These are phyloP conservation scores for Oryza glumipatula DNA, from an alignment of 176 grass and related monocot genomes.

Conservation along the genomic window DNA sequence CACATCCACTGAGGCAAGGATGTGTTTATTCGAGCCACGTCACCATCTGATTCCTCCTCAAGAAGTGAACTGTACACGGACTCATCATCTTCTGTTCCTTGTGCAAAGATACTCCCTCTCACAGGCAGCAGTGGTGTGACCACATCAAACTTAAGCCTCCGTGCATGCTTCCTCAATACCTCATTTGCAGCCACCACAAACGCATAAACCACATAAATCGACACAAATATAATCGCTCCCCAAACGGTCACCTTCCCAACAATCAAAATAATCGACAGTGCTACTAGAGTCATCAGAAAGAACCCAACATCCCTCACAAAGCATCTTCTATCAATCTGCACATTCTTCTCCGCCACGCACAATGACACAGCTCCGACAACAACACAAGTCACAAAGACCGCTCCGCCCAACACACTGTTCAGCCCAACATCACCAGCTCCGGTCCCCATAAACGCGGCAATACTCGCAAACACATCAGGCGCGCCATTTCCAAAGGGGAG, in stretches of 20 bases:
- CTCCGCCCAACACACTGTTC: conserved; percentile 92
- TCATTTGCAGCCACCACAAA: conserved; percentile 92
- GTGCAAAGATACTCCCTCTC: conserved; percentile 81
- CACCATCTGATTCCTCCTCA: conserved; percentile 63
- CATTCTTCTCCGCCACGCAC: conserved; percentile 82
- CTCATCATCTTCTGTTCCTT: conserved; percentile 66
- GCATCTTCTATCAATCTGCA: conserved; percentile 89
- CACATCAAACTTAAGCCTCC: conserved; percentile 79
- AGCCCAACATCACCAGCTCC: conserved; percentile 85
- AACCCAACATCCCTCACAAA: conserved; percentile 91
- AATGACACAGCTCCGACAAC: conserved; percentile 84
- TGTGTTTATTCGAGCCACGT: conserved; percentile 48
- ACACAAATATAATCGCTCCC: conserved; percentile 86
- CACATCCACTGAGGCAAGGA: conserved; percentile 99
- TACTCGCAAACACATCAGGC: conserved; percentile 94
- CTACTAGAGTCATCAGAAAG: conserved; percentile 71
- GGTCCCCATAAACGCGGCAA: conserved; percentile 82
- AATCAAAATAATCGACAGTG: conserved; percentile 67
- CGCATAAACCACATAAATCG: conserved; percentile 84
- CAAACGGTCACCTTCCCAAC: conserved; percentile 86
- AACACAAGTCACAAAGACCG: conserved; percentile 93
- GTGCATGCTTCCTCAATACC: conserved; percentile 83
- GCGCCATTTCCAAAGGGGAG: conserved; percentile 96
- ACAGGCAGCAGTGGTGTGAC: conserved; percentile 88
- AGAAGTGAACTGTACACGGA: conserved; percentile 84